These are phyloP conservation scores for Takakia lepidozioides DNA, from an alignment of 225 moss, liverwort and hornwort species.

Conservation along the genomic window DNA sequence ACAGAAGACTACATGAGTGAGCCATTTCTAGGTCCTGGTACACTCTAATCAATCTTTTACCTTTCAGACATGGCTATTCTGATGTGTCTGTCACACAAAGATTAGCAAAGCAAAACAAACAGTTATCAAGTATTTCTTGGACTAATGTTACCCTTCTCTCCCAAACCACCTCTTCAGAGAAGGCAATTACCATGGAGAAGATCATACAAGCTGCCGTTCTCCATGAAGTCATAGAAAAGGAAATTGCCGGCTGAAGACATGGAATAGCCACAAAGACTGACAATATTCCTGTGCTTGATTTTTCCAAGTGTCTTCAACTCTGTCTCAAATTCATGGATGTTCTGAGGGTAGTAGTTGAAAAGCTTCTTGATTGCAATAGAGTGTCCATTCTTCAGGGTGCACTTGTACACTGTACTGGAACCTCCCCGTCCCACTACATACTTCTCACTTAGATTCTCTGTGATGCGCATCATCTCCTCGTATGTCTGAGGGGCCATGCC, in stretches of 20 bases:
- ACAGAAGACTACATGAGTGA: too few relatives aligned
- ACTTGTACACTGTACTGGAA: conserved; percentile 90
- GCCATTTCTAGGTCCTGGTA: too few relatives aligned
- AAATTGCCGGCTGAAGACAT: conserved; percentile 79
- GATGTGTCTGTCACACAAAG: too few relatives aligned
- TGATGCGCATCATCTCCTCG: conserved; percentile 81
- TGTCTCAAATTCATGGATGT: conserved; percentile 79
- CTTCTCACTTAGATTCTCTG: conserved; percentile 86
- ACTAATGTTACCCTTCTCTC: too few relatives aligned
- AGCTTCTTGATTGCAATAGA: conserved; percentile 93
- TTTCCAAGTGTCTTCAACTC: conserved; percentile 82
- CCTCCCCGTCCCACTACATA: conserved; percentile 78
- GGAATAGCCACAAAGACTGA: conserved; percentile 82
- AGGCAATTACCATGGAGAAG: conserved; percentile 75
- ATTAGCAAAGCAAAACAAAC: too few relatives aligned
- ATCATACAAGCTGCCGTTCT: conserved; percentile 83
- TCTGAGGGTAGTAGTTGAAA: conserved; percentile 76
- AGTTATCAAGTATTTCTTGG: too few relatives aligned
- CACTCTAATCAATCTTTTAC: too few relatives aligned
- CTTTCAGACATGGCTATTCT: too few relatives aligned
- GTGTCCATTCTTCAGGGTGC: conserved; percentile 81
- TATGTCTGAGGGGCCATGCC: conserved; percentile 83
- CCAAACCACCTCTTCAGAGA: too few relatives aligned
- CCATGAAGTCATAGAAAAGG: conserved; percentile 94
- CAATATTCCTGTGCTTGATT: conserved; percentile 84